Conservation (phyloP, 2,329 filamentous ascomycete genomes). For the Sporothrix protearum region DNA sequence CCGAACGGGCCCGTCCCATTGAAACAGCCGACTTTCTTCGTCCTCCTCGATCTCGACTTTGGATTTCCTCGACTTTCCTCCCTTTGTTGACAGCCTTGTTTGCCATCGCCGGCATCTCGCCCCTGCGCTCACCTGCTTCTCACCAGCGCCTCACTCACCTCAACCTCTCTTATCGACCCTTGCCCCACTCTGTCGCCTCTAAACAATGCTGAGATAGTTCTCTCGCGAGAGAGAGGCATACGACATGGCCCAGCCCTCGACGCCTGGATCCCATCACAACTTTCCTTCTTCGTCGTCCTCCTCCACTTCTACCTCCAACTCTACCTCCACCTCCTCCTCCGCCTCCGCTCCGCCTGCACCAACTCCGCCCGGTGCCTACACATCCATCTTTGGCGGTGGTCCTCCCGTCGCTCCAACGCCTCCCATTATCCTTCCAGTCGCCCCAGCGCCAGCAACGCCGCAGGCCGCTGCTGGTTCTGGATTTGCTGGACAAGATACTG, state of each 20-base stretch:
- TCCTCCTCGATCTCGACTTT: background rate
- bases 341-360: conserved; percentile 2
- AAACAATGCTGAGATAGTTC: conserved; percentile 29
- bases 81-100: background rate
- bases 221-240: conserved; percentile 25
- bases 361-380: background rate
- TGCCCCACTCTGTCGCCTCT: background rate
- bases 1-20: background rate
- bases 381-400: conserved; percentile 24
- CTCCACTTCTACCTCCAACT: background rate
- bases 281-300: conserved; percentile 15
- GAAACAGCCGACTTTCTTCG: background rate
- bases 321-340: conserved; percentile 1
- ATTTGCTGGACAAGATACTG: background rate
- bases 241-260: conserved; percentile 28
- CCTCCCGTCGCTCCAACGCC: background rate
- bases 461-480: background rate
- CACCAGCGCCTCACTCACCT: background rate
- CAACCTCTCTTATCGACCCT: background rate
- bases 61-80: background rate
- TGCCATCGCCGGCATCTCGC: background rate
- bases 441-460: background rate
- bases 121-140: background rate
- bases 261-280: conserved; percentile 3
- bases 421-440: background rate